Percentiles rank a stretch among this genome's conserved stretches.
Conservation (phyloP, 2,329 filamentous ascomycete species). For the Pestalotiopsis sp. region DNA sequence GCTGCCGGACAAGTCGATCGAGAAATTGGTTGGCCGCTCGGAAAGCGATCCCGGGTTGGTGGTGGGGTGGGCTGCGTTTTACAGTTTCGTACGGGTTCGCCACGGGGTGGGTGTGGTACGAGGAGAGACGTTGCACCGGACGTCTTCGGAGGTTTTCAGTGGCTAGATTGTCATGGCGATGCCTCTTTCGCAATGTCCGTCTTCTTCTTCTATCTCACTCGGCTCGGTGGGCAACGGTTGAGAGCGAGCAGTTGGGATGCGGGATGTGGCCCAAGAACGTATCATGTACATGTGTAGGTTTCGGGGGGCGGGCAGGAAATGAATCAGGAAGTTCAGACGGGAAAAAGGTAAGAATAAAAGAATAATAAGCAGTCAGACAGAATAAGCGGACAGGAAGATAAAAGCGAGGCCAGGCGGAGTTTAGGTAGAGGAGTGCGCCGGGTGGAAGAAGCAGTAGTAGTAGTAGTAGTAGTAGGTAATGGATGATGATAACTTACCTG, state of each 20-base stretch:
- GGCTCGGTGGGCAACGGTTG: not conserved
- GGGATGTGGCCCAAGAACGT: not conserved
- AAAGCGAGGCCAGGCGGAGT: not conserved
- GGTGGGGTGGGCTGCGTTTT: not conserved
- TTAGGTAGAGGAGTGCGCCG: not conserved
- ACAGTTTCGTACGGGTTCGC: not conserved
- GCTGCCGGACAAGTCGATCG: not conserved
- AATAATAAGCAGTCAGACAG: not conserved
- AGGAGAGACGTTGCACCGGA: not conserved
- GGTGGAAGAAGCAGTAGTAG: no score
- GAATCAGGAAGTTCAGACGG: not conserved
- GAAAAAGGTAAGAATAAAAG: not conserved
- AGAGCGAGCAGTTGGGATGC: not conserved
- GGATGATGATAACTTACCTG: no score
- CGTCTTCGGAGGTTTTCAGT: not conserved
- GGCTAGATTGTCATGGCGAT: not conserved
- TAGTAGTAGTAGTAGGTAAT: no score
- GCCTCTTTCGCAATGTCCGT: not conserved
- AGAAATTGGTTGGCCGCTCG: not conserved
- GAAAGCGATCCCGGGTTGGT: not conserved
- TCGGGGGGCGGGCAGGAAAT: not conserved
- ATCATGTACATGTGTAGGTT: not conserved
- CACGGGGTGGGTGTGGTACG: not conserved
- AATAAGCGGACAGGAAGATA: not conserved
- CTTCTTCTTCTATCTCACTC: not conserved